Evolutionary conservation across 2,329 filamentous ascomycete species (phyloP), one percentile per base, ranked within the genome.

Genomic region (Coleophoma cylindrospora): DNA sequence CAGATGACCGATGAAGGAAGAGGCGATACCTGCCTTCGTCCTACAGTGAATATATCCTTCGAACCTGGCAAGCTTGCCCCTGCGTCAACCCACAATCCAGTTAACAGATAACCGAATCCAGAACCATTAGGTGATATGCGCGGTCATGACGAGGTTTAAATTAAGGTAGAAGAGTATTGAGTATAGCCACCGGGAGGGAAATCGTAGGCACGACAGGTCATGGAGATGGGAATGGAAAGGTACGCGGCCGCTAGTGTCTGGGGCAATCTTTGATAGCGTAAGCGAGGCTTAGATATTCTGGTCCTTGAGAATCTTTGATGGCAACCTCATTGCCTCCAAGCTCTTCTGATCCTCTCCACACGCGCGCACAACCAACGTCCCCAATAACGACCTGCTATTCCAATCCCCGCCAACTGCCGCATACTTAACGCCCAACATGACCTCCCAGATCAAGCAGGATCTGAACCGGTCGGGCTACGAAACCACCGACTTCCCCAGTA

Each of bases 381-480:
- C 3, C 2, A 9, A 8, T 47, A 7, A 13, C 22, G 38, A 36
- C 17, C 19, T 43, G 22, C 17, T 7, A 11, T 15, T 11, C 34
- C 21, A 36, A 4, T 11, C 6, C 13, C 13, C 27, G 9, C 7
- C 6, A 27, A 10, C 27, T 27, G 27, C 27, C 4, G 27, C 27
- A 27, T 27, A 27, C 9, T 10, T 27, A 2, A 27, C 27, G 27
- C 27, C 27, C n/a, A 54, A 67, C 50, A 92, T 95, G 84, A 87
- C 89, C 50, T 87, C 91, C 12, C 91, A 96, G 69, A 96, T 96
- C 68, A 96, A 97, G 70, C 88, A 95, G 67, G 91, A 96, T 66
- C 79, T 96, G 43, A 96, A 97, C 72, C 83, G 94, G 48, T 94
- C 91, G 15, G 94, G 94, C 52, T 96, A 91, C 91, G 94, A 99